Evolutionary conservation across 495 filamentous ascomycete species (phyloP).

Genomic region (Trypethelium eluteriae): DNA sequence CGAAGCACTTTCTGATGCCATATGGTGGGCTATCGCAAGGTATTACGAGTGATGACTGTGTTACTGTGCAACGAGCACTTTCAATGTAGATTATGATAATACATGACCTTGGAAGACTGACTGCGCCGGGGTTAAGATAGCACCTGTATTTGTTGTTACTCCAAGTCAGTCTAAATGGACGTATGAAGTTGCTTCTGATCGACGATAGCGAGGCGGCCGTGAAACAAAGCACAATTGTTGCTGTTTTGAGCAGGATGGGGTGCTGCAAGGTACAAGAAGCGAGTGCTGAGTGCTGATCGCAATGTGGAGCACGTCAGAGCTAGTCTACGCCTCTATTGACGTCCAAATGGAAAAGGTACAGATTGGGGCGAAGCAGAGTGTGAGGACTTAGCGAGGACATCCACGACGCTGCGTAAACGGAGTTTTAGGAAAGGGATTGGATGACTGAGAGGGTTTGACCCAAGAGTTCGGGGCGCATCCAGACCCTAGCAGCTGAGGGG

Average conservation of each 20-base stretch:
- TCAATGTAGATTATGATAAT: background rate
- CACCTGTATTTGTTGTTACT: slow-evolving; percentile 7
- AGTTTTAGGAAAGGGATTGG: background rate
- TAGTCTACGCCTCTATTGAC: background rate
- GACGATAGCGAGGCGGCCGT: background rate
- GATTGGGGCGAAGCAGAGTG: background rate
- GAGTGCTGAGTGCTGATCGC: background rate
- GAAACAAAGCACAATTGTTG: slow-evolving; percentile 1
- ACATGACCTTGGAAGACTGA: background rate
- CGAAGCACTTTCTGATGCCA: slow-evolving; percentile 1
- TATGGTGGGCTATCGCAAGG: background rate
- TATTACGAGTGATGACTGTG: background rate
- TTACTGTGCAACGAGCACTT: background rate
- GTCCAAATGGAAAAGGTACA: background rate
- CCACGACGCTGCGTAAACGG: background rate
- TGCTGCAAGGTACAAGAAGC: slow-evolving; percentile 2
- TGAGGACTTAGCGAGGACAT: background rate
- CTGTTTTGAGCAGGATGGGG: background rate
- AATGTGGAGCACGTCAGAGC: background rate
- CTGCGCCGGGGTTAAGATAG: background rate
- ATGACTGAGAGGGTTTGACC: background rate
- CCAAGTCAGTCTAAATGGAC: slow-evolving; percentile 4
- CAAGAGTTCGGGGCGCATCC: background rate
- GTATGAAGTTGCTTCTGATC: background rate
- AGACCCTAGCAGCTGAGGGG: slow-evolving; percentile 1